Evolutionary conservation across 2,329 filamentous ascomycete genomes (phyloP).

Genomic region (Clonostachys rhizophaga): DNA sequence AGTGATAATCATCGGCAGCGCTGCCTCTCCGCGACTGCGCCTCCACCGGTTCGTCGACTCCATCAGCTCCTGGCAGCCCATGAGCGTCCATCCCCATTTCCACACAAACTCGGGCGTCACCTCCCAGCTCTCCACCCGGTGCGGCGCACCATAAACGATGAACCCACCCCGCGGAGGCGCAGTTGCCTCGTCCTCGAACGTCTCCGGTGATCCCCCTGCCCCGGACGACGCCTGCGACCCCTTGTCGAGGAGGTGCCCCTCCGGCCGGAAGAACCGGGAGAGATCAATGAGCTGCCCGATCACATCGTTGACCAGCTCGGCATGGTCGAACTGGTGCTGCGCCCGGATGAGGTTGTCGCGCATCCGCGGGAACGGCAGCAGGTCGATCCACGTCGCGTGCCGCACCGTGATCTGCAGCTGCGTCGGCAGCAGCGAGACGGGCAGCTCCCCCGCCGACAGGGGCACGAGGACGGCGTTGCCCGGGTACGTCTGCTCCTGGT

Average conservation of each 20-base stretch:
- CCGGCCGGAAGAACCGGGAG: not conserved
- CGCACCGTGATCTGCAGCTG: constrained; percentile 26
- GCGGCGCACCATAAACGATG: constrained; percentile 15
- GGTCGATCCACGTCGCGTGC: constrained; percentile 34
- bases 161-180: constrained; percentile 6
- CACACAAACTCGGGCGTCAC: not conserved
- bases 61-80: not conserved
- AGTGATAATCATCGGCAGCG: no score
- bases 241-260: not conserved
- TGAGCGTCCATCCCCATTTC: not conserved
- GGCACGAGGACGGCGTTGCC: not conserved
- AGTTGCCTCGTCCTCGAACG: not conserved
- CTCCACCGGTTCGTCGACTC: not conserved
- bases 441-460: not conserved
- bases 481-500: not conserved
- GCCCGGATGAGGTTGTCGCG: constrained; percentile 31
- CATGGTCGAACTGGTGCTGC: constrained; percentile 28
- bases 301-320: constrained; percentile 13
- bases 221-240: not conserved
- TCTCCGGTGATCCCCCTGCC: not conserved
- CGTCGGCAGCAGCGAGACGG: constrained; percentile 23
- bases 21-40: not conserved
- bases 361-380: constrained; percentile 27
- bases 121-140: constrained; percentile 1
- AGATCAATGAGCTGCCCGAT: constrained; percentile 2